These are phyloP conservation scores for Scenedesmus sp. DNA, from an alignment of 163 green algal species.

Conservation along the genomic window DNA sequence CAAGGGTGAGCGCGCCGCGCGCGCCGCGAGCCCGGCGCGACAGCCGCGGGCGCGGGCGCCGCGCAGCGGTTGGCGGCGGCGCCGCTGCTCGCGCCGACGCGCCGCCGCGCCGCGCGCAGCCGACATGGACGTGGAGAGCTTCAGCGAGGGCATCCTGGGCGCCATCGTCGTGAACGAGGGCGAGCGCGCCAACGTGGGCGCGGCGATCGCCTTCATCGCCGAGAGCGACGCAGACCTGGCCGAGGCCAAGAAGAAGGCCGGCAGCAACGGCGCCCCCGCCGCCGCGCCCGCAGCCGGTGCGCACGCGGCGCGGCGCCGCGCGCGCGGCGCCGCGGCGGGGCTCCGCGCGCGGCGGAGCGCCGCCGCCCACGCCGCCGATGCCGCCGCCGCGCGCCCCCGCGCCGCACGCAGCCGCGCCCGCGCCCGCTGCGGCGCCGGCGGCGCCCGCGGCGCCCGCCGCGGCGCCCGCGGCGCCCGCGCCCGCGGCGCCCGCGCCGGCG, in stretches of 20 bases:
- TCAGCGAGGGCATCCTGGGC: conserved; percentile 93
- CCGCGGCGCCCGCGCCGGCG: conserved; percentile 56
- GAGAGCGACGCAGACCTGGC: conserved; percentile 94
- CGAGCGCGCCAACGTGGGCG: conserved; percentile 91
- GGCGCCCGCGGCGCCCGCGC: conserved; percentile 56
- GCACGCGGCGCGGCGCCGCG: no score
- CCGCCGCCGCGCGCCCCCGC: conserved; percentile 38
- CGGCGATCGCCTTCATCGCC: conserved; percentile 94
- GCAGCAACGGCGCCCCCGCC: conserved; percentile 52
- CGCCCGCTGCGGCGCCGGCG: conserved; percentile 38
- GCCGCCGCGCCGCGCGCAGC: conserved; percentile 27
- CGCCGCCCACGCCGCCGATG: not conserved
- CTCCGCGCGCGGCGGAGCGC: not conserved
- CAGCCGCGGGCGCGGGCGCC: no score
- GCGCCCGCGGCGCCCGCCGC: conserved; percentile 48
- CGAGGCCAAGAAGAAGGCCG: conserved; percentile 91
- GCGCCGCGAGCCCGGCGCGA: not conserved
- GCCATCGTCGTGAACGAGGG: conserved; percentile 91
- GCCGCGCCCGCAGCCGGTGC: conserved; percentile 52
- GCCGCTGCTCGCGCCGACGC: no score
- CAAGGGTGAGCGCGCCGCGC: conserved; percentile 73
- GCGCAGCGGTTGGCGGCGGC: no score
- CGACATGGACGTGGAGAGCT: conserved; percentile 99
- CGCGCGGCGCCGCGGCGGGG: no score
- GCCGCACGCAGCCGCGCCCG: conserved; percentile 53